phyloP scores from a whole-genome alignment of 805 yeast species.

The Kazachstania kunashirensis region DNA sequence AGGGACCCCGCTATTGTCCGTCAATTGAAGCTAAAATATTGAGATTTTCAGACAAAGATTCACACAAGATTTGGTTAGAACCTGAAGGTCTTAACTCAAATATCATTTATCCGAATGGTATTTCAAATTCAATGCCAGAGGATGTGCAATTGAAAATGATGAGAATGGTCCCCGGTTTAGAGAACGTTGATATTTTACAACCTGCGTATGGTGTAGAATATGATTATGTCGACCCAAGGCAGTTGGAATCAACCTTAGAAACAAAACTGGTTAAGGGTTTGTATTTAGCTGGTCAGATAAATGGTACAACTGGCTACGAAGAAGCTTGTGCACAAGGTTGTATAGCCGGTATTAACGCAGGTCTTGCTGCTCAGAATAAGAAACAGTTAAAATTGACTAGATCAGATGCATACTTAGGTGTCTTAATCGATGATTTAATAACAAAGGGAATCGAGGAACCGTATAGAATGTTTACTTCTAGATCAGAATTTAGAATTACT shows the following conservation, averaged over 20 bases:
- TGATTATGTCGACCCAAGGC: slow-evolving; percentile 92
- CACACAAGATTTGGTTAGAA: slow-evolving; percentile 88
- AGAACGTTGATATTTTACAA: slow-evolving; percentile 76
- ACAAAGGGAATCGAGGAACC: slow-evolving; percentile 97
- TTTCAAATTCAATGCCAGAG: slow-evolving; percentile 91
- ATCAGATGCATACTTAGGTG: slow-evolving; percentile 85
- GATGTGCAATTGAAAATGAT: slow-evolving; percentile 76
- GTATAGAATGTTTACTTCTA: slow-evolving; percentile 93
- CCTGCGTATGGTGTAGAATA: slow-evolving; percentile 99
- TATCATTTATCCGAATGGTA: slow-evolving; percentile 92
- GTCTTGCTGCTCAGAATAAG: slow-evolving; percentile 37
- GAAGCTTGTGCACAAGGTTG: slow-evolving; percentile 98
- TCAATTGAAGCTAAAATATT: slow-evolving; percentile 85
- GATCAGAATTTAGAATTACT: slow-evolving; percentile 86
- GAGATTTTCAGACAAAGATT: slow-evolving; percentile 63
- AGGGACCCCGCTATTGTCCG: slow-evolving; percentile 97
- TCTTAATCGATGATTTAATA: slow-evolving; percentile 83
- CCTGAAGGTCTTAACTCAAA: slow-evolving; percentile 89
- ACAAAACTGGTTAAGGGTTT: slow-evolving; percentile 72
- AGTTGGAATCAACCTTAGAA: slow-evolving; percentile 65
- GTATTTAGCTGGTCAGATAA: slow-evolving; percentile 91
- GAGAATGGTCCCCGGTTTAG: slow-evolving; percentile 76
- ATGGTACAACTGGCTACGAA: slow-evolving; percentile 98
- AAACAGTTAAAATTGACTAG: slow-evolving; percentile 46
- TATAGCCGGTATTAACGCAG: slow-evolving; percentile 93